These are phyloP conservation scores for Claviceps purpurea DNA, from an alignment of 2,329 filamentous ascomycete genomes.

Conservation along the genomic window DNA sequence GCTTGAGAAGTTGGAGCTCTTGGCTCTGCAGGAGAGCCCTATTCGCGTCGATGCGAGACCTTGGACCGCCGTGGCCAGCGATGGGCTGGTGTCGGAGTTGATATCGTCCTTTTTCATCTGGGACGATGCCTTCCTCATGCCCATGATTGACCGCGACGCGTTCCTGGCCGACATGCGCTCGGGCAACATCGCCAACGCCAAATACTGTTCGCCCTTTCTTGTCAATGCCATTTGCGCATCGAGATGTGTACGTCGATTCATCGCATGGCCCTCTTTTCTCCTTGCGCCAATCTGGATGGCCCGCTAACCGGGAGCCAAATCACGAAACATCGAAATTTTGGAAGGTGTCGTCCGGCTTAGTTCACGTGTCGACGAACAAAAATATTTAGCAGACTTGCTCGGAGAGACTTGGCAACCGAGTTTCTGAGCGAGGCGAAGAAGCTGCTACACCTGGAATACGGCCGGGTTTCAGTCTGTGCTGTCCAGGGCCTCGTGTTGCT, in stretches of 20 bases:
- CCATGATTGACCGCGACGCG: slow-evolving; percentile 13
- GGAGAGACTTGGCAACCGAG: slow-evolving; percentile 7
- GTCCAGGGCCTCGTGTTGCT: slow-evolving; percentile 11
- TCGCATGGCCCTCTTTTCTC: not conserved
- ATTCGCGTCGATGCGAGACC: slow-evolving; percentile 16
- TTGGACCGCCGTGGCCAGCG: slow-evolving; percentile 17
- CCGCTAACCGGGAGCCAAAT: not conserved
- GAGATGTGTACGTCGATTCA: slow-evolving; percentile 13
- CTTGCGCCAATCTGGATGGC: not conserved
- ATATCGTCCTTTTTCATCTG: slow-evolving; percentile 18
- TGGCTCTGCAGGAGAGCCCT: slow-evolving; percentile 8
- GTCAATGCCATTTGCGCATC: slow-evolving; percentile 20
- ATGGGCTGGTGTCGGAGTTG: slow-evolving; percentile 18
- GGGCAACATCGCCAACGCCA: slow-evolving; percentile 8
- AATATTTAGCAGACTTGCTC: slow-evolving; percentile 5
- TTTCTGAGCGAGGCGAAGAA: slow-evolving; percentile 14
- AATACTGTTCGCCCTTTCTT: slow-evolving; percentile 18
- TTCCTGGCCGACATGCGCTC: slow-evolving; percentile 17
- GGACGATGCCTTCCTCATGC: slow-evolving; percentile 14
- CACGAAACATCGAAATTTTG: too few relatives aligned
- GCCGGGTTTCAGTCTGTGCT: slow-evolving; percentile 10
- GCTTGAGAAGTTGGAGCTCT: slow-evolving; percentile 4
- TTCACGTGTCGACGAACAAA: slow-evolving; percentile 12
- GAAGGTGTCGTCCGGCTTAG: slow-evolving; percentile 1
- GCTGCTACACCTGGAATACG: slow-evolving; percentile 11